Conservation (phyloP, 2,329 filamentous ascomycete species). For the Curvularia eragrostidis region DNA sequence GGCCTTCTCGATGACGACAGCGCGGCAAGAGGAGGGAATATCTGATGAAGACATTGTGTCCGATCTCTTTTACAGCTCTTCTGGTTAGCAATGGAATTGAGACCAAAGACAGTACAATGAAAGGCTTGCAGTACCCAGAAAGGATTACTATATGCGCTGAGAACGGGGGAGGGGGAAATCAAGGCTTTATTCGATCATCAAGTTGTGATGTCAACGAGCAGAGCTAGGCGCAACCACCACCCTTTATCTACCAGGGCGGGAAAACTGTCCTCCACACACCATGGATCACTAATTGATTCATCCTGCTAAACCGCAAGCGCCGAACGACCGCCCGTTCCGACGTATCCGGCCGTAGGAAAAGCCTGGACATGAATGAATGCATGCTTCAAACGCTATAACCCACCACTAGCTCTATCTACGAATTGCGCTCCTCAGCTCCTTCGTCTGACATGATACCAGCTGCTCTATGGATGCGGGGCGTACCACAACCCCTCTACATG, state of each 20-base stretch:
- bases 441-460: background rate
- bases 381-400: too few relatives aligned
- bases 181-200: background rate
- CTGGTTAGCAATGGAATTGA: background rate
- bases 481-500: background rate
- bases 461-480: background rate
- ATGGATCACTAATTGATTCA: too few relatives aligned
- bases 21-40: conserved; percentile 70
- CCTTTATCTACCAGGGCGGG: conserved; percentile 2
- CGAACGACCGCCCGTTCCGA: too few relatives aligned
- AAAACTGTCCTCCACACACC: background rate
- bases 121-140: background rate
- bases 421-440: background rate
- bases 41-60: conserved; percentile 5
- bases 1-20: conserved; percentile 64
- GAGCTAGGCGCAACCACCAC: background rate
- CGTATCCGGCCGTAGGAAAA: too few relatives aligned
- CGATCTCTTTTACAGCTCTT: background rate
- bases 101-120: background rate
- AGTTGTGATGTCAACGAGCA: conserved; percentile 9
- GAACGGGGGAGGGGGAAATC: background rate
- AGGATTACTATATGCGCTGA: background rate
- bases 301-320: too few relatives aligned
- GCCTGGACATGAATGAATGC: too few relatives aligned
- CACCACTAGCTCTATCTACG: background rate